These are phyloP conservation scores for Solanum pinnatisectum DNA, from an alignment of 257 asterid genomes.

Conservation along the genomic window DNA sequence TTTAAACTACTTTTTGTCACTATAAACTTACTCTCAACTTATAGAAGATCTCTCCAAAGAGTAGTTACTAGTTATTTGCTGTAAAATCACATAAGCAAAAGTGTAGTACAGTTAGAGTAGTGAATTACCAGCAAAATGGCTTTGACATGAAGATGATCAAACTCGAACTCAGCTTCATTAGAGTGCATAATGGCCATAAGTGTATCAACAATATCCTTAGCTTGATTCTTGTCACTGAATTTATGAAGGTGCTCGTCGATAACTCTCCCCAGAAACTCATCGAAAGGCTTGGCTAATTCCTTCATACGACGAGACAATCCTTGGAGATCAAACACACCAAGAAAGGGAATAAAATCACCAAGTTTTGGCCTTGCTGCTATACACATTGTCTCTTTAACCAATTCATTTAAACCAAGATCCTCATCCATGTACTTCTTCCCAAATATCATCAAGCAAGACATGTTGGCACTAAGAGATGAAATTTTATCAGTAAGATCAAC, in stretches of 20 bases:
- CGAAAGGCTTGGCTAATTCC: background rate
- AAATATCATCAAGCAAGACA: background rate
- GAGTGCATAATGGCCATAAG: background rate
- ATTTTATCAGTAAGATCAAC: background rate
- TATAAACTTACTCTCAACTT: background rate
- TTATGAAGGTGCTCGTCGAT: background rate
- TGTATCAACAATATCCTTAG: background rate
- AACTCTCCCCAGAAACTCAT: conserved; percentile 2
- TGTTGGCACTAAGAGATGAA: background rate
- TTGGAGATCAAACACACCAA: conserved; percentile 2
- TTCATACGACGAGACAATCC: conserved; percentile 6
- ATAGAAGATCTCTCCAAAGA: background rate
- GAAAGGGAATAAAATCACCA: background rate
- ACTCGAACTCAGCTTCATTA: background rate
- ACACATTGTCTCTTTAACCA: background rate
- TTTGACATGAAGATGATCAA: conserved; percentile 1
- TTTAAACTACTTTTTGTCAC: no score
- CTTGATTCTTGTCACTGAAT: background rate
- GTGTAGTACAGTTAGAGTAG: background rate
- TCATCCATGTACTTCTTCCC: background rate
- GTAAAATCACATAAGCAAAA: background rate
- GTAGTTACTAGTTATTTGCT: background rate
- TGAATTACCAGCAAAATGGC: background rate
- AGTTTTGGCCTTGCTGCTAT: background rate
- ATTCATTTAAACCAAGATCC: background rate